These are phyloP conservation scores for Fusarium sarcochroum DNA, from an alignment of 2,329 filamentous ascomycete genomes.

Conservation along the genomic window DNA sequence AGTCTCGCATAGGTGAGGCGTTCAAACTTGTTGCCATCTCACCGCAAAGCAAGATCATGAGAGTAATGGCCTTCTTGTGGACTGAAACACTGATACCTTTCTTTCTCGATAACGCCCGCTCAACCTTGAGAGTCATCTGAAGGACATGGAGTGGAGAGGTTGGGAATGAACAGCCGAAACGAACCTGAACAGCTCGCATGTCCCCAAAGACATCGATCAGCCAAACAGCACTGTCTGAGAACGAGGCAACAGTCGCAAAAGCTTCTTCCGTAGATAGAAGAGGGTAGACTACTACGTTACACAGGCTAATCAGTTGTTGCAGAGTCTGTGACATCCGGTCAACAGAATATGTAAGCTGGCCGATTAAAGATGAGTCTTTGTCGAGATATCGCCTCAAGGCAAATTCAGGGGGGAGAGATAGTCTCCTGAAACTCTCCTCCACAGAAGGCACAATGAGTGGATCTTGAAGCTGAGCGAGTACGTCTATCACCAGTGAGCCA, in stretches of 20 bases:
- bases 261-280: constrained; percentile 53
- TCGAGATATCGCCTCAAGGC: constrained; percentile 56
- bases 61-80: constrained; percentile 55
- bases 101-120: constrained; percentile 40
- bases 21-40: constrained; percentile 56
- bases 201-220: constrained; percentile 64
- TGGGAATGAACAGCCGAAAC: constrained; percentile 53
- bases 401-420: constrained; percentile 57
- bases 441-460: constrained; percentile 46
- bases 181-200: constrained; percentile 57
- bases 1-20: constrained; percentile 49
- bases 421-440: constrained; percentile 46
- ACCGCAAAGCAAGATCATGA: constrained; percentile 59
- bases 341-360: constrained; percentile 58
- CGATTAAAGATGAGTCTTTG: constrained; percentile 38
- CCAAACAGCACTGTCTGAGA: constrained; percentile 62
- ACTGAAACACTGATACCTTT: constrained; percentile 40
- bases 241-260: constrained; percentile 52
- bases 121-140: constrained; percentile 55
- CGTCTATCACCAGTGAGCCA: constrained; percentile 43
- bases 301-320: constrained; percentile 61
- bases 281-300: constrained; percentile 60
- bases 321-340: constrained; percentile 59
- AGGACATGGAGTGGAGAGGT: constrained; percentile 55
- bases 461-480: constrained; percentile 55